Evolutionary conservation across 306 rosid genomes (phyloP), one percentile per base, ranked within the genome.

Genomic region (Rosa lucieae): DNA sequence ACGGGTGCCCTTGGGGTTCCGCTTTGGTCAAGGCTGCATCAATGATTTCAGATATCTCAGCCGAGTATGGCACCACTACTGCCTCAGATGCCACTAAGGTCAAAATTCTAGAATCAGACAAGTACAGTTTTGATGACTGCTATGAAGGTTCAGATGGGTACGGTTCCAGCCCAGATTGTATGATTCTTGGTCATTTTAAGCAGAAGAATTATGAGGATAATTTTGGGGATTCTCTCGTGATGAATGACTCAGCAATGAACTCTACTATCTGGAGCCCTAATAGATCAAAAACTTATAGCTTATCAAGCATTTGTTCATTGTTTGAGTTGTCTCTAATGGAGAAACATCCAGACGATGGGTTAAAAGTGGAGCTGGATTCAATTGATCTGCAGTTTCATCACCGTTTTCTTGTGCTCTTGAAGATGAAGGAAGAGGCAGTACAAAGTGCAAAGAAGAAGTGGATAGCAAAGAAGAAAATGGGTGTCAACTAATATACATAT

Each of bases 361-460:
- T 92, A 40, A 87, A 85, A 84, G 43, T 76, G 87, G 98, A 92
- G 88, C 85, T 92, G 42, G 92, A 84, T 70, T 88, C 94, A 39
- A 92, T 92, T 43, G 90, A 94, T 40, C 17, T 49, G 32, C 87
- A 86, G 78, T 92, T 83, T 79, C 86, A 67, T 71, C 94, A 82
- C 49, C 71, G 87, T 71, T 83, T 88, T 75, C 72, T 77, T 58
- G 88, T 87, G 71, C 96, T 94, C 70, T 47, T 76, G 84, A 90
- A 72, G 81, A 75, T 81, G 91, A 94, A 88, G 86, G 94, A 89
- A 80, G 91, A 84, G 77, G 96, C 94, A 35, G 86, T 92, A 10
- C 91, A 86, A 74, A 81, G 49, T 70, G 92, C 81, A 43, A 89
- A 81, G 61, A 90, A 83, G 90, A 90, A 80, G 87, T 90, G 97